phyloP scores from a whole-genome alignment of 345 rosid species.

The Camelina laxa region DNA sequence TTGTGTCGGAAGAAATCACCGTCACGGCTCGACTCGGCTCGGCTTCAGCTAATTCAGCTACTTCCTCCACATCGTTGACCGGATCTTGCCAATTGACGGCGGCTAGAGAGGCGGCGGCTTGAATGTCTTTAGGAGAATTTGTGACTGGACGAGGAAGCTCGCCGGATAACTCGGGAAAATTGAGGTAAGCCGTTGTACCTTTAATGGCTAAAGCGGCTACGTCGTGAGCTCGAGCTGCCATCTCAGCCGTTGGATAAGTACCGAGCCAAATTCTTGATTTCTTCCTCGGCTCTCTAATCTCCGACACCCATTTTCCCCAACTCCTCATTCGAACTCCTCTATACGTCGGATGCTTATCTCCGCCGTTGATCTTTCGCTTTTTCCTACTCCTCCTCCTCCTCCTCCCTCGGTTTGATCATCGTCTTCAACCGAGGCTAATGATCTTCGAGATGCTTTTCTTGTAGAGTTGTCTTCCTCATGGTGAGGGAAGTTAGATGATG shows the following conservation, averaged over 20 bases:
- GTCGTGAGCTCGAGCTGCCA: conserved; percentile 91
- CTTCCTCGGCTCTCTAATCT: conserved; percentile 76
- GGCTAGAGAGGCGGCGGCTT: conserved; percentile 56
- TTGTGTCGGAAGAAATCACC: conserved; percentile 34
- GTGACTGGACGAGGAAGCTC: conserved; percentile 62
- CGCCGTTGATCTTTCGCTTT: conserved; percentile 41
- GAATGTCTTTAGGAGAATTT: conserved; percentile 64
- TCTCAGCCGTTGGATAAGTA: conserved; percentile 72
- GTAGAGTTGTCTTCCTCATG: conserved; percentile 22
- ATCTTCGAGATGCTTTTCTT: conserved; percentile 46
- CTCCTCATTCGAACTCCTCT: conserved; percentile 80
- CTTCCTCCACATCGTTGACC: background rate
- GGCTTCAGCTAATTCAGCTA: conserved; percentile 39
- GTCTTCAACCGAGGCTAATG: conserved; percentile 33
- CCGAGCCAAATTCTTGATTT: conserved; percentile 91
- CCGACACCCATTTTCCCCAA: conserved; percentile 95
- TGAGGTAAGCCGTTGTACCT: conserved; percentile 64
- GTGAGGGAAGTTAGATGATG: conserved; percentile 17
- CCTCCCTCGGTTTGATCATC: background rate
- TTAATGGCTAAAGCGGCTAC: conserved; percentile 80
- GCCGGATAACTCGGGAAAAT: conserved; percentile 58
- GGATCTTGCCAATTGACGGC: conserved; percentile 46
- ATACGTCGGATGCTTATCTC: conserved; percentile 55
- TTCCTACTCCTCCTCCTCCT: conserved; percentile 25
- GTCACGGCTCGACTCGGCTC: conserved; percentile 42